Evolutionary conservation across 129 eudicot genomes (phyloP).

Genomic region (Apium graveolens): DNA sequence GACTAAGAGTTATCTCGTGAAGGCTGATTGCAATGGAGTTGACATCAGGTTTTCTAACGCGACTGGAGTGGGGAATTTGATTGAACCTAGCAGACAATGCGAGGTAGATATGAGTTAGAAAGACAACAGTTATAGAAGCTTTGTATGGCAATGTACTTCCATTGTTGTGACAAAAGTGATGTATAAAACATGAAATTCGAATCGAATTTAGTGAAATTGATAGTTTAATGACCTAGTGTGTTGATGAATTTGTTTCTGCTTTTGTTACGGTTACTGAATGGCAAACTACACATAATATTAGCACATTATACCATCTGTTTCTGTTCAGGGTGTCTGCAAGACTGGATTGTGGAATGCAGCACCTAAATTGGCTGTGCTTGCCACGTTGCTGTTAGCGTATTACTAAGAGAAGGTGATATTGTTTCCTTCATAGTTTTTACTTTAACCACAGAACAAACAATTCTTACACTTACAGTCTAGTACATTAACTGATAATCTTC

Average conservation of each 20-base stretch:
- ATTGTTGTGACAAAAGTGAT: background rate
- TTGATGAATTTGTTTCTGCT: background rate
- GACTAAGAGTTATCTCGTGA: background rate
- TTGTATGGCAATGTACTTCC: background rate
- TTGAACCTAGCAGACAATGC: slow-evolving; percentile 1
- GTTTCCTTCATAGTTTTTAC: background rate
- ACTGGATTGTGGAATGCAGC: slow-evolving; percentile 5
- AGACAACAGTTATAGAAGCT: background rate
- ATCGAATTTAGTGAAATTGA: background rate
- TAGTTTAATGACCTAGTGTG: background rate
- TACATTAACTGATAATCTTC: background rate
- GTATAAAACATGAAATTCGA: background rate
- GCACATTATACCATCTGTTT: background rate
- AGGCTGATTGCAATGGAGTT: background rate
- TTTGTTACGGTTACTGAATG: background rate
- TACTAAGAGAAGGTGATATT: background rate
- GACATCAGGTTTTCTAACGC: background rate
- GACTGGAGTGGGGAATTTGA: background rate
- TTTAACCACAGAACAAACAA: background rate
- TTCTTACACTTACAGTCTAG: background rate
- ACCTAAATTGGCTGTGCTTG: background rate
- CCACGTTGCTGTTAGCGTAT: background rate
- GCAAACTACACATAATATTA: background rate
- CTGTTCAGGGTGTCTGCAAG: background rate
- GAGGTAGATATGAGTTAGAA: background rate